Evolutionary conservation across 2,329 filamentous ascomycete species (phyloP), one percentile per base, ranked within the genome.

Genomic region (Hymenoscyphus fructigenus): DNA sequence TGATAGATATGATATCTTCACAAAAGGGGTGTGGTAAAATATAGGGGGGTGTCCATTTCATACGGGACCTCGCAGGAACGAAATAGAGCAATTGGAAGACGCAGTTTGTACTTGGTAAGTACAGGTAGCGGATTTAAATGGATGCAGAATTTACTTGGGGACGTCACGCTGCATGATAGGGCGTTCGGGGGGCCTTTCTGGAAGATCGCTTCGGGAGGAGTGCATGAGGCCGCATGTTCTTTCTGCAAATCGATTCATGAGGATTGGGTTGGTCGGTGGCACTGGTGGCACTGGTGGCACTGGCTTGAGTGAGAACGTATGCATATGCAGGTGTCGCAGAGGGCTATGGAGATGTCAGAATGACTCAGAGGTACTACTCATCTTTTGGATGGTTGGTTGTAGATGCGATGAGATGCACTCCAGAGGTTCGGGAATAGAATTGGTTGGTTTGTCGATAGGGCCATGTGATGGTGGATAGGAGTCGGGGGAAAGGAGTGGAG

Each of bases 341-440:
- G 15, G 44, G 44, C 17, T n/a, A 26, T n/a, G 47, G 23, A 20
- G 47, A 53, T 59, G 57, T 34, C 57, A 59, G 57, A 59, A 32
- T 59, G 57, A 59, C 29, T 59, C 57, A 59, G 57, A 59, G 28
- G 5, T 59, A 38, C 14, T 36, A 26, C 10, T 17, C 23, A 5
- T 9, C 1, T 15, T 41, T 41, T 38, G 36, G 36, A 38, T 10
- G 36, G 36, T 38, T 38, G 14, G 36, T 38, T n/a, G n/a, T n/a
- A n/a, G 9, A 12, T n/a, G 56, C 26, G 7, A 14, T 36, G 34
- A 36, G 34, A 36, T 36, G 9, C 23, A 32, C 2, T 20, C 23
- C 20, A 28, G 6, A 17, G 20, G 15, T 28, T 57, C 23, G 23
- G 32, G 56, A 23, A 17, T 36, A 17, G n/a, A 5, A 23, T n/a